Evolutionary conservation across 495 filamentous ascomycete genomes (phyloP), one percentile per base, ranked within the genome.

Genomic region (Aspergillus cavernicola): DNA sequence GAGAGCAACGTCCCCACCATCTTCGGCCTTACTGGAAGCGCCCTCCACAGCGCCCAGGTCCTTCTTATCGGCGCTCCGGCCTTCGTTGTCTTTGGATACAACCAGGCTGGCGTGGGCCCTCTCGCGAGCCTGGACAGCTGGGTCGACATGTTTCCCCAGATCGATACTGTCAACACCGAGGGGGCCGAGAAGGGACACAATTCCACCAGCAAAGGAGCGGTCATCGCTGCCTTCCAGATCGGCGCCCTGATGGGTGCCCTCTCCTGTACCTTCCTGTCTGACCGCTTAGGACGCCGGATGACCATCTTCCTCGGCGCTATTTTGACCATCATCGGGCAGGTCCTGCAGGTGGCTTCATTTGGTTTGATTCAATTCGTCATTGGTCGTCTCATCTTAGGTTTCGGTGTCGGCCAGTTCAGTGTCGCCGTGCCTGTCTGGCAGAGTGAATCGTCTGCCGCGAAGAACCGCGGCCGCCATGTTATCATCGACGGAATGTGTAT

Each of bases 361-460:
- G 39, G 53, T 1, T 22, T 80, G 1, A 53, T 66, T 28, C 63
- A 73, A 36, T 64, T 74, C 49, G 48, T 58, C 24, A 37, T 66
- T 35, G 70, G 81, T 42, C 76, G 83, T 44, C 53, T 77, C 15
- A 66, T 84, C 36, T 80, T 81, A 22, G 82, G 82, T 6, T 58
- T 80, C 15, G 83, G 82, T 1, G 78, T 82, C 36, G 83, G 83
- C 19, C 77, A 82, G 16, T 63, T 82, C 7, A 83, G 79, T 61
- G 79, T 74, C 19, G 76, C 84, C 31, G 73, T 80, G 0, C 83
- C 83, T 0, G 80, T 83, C 26, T 85, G 78, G 69, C 69, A 71
- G 53, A 57, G 60, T 10, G 66, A 70, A 37, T 67, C 58, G 23
- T 60, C 60, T 1, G 60, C 62, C 1, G 62, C 66, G 0, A 63